Evolutionary conservation across 2,329 filamentous ascomycete genomes (phyloP).

Genomic region (Penicillium occitanis): DNA sequence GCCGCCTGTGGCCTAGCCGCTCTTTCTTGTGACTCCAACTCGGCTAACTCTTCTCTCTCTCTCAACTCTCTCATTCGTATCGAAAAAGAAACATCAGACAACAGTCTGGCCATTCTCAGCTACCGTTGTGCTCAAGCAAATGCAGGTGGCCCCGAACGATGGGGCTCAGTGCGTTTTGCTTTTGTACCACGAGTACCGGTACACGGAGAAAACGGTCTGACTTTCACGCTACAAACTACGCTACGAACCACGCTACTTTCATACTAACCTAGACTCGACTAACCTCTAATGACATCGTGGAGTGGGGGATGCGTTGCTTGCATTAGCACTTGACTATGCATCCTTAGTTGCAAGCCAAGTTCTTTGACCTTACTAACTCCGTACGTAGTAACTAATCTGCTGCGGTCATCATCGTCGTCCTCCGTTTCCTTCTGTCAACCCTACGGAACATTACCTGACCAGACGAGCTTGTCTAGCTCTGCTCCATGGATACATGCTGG

Average conservation of each 20-base stretch:
- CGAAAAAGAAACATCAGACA: not conserved
- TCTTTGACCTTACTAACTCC: slow-evolving; percentile 2
- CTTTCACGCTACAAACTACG: not conserved
- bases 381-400: not conserved
- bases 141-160: not conserved
- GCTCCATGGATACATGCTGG: not conserved
- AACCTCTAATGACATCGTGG: slow-evolving; percentile 12
- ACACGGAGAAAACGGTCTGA: not conserved
- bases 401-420: slow-evolving; percentile 10
- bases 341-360: slow-evolving; percentile 17
- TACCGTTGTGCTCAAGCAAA: not conserved
- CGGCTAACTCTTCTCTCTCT: slow-evolving; percentile 4
- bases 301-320: slow-evolving; percentile 15
- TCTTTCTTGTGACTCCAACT: not conserved
- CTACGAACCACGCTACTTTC: not conserved
- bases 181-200: not conserved
- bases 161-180: not conserved
- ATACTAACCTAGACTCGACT: not conserved
- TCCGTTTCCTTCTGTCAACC: not conserved
- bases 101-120: not conserved
- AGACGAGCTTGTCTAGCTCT: not conserved
- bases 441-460: not conserved
- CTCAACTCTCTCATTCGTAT: not conserved
- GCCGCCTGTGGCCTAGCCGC: not conserved
- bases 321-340: slow-evolving; percentile 17